Base-by-base conservation (phyloP, 371 early-diverging fungal genomes). In the Chytridiales sp. region DNA sequence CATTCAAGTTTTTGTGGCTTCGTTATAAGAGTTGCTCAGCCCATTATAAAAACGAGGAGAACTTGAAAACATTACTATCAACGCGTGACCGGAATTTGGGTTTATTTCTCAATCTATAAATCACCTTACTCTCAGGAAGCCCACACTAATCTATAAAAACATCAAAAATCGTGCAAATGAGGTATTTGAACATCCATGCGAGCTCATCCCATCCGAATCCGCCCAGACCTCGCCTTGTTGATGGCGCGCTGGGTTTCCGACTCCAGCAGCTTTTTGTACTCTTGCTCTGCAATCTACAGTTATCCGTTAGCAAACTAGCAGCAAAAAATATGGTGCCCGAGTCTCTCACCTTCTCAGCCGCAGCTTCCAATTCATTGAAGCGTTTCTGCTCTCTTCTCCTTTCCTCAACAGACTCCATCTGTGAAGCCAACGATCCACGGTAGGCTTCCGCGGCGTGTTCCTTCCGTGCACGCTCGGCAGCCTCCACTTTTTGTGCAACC, bases 331-430 rank as follows among this genome's bases (percentile, higher is more conserved):
- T 50, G 15, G 19, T 9, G 22, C 15, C 8, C 5, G 13, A 6
- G 40, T 43, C 42, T 34, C 30, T 31, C 32, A 57, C 65, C 65
- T 61, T 68, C 19, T 50, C 63, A 3, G 68, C 69, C 22, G 22
- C 22, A 24, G 21, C 62, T 43, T 70, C 64, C 27, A 29, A 13
- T 26, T 32, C 62, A 27, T 55, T 53, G 27, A 29, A 42, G n/a
- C 50, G 41, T 47, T 51, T 19, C 38, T 66, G 61, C 5, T 60
- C 61, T 42, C 59, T 34, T 61, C 61, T 68, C 49, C 54, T 42
- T 22, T 68, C 65, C 35, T 69, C 62, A 19, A 55, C 52, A 13
- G 39, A 38, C 39, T 67, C 61, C 49, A 77, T 65, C 56, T 77
- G 74, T 41, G 71, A 59, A 29, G 49, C 55, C 19, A 76, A 57